Evolutionary conservation across 148 eudicot species (phyloP).

Genomic region (Rhododendron ovatum): DNA sequence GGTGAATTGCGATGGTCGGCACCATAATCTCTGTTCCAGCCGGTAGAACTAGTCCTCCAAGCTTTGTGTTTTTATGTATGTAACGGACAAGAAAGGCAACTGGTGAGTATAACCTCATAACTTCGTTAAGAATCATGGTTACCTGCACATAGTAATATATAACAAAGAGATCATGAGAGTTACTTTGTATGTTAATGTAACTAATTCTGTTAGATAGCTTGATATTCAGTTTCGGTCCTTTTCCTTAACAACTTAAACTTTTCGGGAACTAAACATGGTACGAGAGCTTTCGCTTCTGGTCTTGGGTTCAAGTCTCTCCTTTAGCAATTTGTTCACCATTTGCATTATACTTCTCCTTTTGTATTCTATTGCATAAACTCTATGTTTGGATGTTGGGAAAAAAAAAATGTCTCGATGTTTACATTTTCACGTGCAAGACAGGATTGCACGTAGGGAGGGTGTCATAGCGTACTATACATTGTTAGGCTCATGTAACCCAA

Average conservation of each 20-base stretch:
- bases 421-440: not conserved
- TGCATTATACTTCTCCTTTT: not conserved
- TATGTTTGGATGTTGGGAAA: no score
- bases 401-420: not conserved
- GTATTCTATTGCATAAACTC: not conserved
- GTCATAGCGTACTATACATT: not conserved
- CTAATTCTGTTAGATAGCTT: not conserved
- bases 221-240: not conserved
- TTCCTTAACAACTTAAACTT: not conserved
- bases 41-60: conserved; percentile 39
- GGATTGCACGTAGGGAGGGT: not conserved
- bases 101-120: conserved; percentile 43
- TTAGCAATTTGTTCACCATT: no score
- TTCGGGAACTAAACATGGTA: not conserved
- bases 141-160: conserved; percentile 20
- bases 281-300: not conserved
- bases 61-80: conserved; percentile 15
- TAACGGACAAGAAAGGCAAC: conserved; percentile 8
- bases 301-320: not conserved
- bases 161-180: not conserved
- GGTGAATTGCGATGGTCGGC: conserved; percentile 27
- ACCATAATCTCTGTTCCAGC: conserved; percentile 22
- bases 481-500: not conserved
- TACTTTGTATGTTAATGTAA: not conserved
- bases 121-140: conserved; percentile 54